phyloP scores from a whole-genome alignment of 306 rosid species.

The Castanopsis chinensis region DNA sequence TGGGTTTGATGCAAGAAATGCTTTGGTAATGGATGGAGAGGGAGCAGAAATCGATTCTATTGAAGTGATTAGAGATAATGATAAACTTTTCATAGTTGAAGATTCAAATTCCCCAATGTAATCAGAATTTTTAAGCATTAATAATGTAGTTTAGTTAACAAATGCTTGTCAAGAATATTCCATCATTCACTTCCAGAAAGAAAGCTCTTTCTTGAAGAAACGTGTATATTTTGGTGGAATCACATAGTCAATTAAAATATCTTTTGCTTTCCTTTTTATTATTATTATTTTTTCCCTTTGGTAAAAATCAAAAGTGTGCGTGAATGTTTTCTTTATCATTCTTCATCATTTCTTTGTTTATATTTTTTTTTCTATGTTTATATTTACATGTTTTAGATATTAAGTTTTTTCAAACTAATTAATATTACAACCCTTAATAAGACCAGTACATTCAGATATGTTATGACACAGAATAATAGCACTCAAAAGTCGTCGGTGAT shows the following conservation, averaged over 20 bases:
- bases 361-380: too few species aligned
- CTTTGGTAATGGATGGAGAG: conserved; percentile 60
- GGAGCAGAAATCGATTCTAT: conserved; percentile 75
- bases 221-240: not conserved
- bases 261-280: not conserved
- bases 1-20: conserved; percentile 50
- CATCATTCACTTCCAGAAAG: not conserved
- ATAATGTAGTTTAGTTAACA: not conserved
- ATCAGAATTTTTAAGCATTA: not conserved
- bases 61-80: conserved; percentile 86
- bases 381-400: too few species aligned
- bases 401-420: too few species aligned
- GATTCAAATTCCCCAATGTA: conserved; percentile 2
- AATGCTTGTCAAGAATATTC: not conserved
- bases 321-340: too few species aligned
- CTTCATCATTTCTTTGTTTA: too few species aligned
- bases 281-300: not conserved
- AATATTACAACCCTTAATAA: too few species aligned
- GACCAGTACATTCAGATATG: too few species aligned
- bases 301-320: too few species aligned
- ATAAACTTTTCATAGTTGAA: conserved; percentile 59
- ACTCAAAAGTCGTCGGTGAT: too few species aligned
- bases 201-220: not conserved
- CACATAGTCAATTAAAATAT: too few species aligned
- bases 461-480: too few species aligned